Evolutionary conservation across 306 rosid genomes (phyloP), one percentile per base, ranked within the genome.

Genomic region (Senna tora): DNA sequence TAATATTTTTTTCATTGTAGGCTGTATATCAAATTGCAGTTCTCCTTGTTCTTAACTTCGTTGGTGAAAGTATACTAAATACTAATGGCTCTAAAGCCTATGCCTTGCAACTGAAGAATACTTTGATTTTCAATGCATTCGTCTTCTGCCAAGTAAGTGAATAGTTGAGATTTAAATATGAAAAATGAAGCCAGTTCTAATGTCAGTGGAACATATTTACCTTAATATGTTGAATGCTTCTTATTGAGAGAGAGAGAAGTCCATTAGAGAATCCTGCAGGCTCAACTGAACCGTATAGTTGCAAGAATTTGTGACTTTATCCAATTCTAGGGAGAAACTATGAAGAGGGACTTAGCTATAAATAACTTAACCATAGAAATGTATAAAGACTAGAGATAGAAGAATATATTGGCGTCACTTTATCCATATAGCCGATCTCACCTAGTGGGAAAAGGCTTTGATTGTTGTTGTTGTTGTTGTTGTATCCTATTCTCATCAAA

Each of bases 71-170:
- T 67, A 75, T 94, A 79, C 89, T 94, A 47, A 75, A 79, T 8
- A 52, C 71, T 4, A 17, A 58, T 38, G 62, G 69, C 21, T 59
- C 69, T 49, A 69, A 6, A 72, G 80, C 65, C 15, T 54, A 59
- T 17, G 83, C 30, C 54, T 19, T 17, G 69, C 58, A 66, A 62
- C 87, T 89, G 83, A 91, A 86, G 92, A 91, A 94, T 69, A 89
- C 96, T 33, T 5, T 91, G 71, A 86, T 94, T 75, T 94, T 94
- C 89, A 91, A 94, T 69, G 84, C 98, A 54, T 94, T 91, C 67
- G 98, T 94, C 83, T 63, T 87, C 85, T 89, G 95, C 81, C 99
- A 93, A 76, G 98, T 93, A 81, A 85, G 90, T 82, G 67, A 14
- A 25, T 63, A 14, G 28, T 50, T 17, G 25, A 33, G 49, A 65